Evolutionary conservation across 2,329 filamentous ascomycete genomes (phyloP), one percentile per base, ranked within the genome.

Genomic region (Fusarium tricinctum): DNA sequence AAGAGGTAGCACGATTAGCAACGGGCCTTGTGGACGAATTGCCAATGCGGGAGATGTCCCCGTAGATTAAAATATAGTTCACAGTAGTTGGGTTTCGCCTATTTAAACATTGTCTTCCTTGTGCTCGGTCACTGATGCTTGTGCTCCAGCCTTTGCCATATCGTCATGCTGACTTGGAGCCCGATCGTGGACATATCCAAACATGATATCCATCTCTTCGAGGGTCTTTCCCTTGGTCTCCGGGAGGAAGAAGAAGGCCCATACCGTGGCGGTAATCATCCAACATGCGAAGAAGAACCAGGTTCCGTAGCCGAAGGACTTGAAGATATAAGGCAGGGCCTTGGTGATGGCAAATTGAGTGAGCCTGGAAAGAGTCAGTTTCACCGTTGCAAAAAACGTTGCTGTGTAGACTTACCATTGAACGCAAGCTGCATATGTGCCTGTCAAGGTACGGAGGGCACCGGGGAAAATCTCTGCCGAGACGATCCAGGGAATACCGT

Each of bases 231-330:
- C 85, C 71, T 86, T 87, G 7, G 85, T 87, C 73, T 87, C 85
- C 1, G 85, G 85, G 4, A 87, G 73, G 53, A 86, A 81, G 74
- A 86, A 83, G 65, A 79, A 86, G 5, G 83, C 80, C 76, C 83
- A 87, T 26, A 83, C 58, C 12, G 80, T 78, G 8, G 83, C 82
- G 13, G 80, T 71, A 8, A 87, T 74, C 78, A 86, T 85, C 71
- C 83, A 80, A 4, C 79, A 79, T 1, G 84, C 85, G 65, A 88
- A 88, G 77, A 88, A 86, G 75, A 86, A 86, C 79, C 84, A 88
- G 3, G 84, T 84, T 7, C 85, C 86, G 69, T 82, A 87, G 22
- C 78, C 77, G 12, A 83, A 75, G 1, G 77, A 78, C 42, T 73
- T 77, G 63, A 83, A 80, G 44, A 84, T 84, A 60, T 83, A 83